Evolutionary conservation across 352 stramenopile species (phyloP).

Genomic region (Phytophthora vignae): DNA sequence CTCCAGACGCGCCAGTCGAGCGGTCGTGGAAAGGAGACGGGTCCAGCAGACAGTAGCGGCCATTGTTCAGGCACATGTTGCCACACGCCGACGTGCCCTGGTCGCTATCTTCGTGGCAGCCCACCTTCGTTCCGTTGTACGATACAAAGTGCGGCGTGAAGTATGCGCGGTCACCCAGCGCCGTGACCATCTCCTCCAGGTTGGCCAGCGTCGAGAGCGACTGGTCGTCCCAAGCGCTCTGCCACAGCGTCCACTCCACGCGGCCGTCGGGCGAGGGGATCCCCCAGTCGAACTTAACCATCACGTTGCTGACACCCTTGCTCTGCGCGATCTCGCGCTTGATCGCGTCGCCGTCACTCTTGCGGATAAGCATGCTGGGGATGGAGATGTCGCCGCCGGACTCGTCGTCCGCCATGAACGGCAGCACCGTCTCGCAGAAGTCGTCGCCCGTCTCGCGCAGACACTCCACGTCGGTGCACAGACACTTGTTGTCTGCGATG

Average conservation of each 20-base stretch:
- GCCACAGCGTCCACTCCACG: conserved; percentile 98
- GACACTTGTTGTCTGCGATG: conserved; percentile 97
- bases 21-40: conserved; percentile 95
- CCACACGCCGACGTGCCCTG: conserved; percentile 84
- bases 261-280: conserved; percentile 94
- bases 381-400: conserved; percentile 97
- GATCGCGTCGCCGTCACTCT: conserved; percentile 94
- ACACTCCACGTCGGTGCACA: conserved; percentile 91
- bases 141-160: conserved; percentile 98
- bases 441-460: conserved; percentile 76
- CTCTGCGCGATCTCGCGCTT: conserved; percentile 89
- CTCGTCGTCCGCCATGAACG: conserved; percentile 95
- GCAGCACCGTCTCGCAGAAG: conserved; percentile 90
- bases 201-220: conserved; percentile 80
- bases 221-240: conserved; percentile 94
- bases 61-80: conserved; percentile 98
- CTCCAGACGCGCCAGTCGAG: conserved; percentile 91
- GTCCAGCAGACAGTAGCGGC: conserved; percentile 97
- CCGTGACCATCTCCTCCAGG: conserved; percentile 81
- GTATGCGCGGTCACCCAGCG: conserved; percentile 92
- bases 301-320: conserved; percentile 91
- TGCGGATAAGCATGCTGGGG: conserved; percentile 96
- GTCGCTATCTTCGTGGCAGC: conserved; percentile 86
- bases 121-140: conserved; percentile 95
- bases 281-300: conserved; percentile 96